phyloP scores from a whole-genome alignment of 2,329 filamentous ascomycete genomes.

The Fusarium sp. region DNA sequence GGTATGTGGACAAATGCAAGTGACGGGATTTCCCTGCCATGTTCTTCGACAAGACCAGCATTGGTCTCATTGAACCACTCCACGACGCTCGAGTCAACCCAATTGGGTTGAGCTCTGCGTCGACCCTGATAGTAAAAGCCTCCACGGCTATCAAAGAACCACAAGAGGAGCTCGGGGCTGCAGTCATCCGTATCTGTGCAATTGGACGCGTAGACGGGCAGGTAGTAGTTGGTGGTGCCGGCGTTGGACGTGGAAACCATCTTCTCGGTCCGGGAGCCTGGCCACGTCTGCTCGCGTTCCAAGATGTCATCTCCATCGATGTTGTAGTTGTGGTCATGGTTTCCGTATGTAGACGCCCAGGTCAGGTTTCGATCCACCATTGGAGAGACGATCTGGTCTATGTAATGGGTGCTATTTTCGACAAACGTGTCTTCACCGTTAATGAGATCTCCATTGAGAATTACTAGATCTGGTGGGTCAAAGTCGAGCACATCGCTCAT shows the following conservation, averaged over 20 bases:
- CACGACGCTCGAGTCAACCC: slow-evolving; percentile 63
- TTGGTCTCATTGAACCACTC: slow-evolving; percentile 61
- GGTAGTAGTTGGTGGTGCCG: slow-evolving; percentile 65
- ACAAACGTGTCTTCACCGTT: slow-evolving; percentile 75
- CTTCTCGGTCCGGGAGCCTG: slow-evolving; percentile 56
- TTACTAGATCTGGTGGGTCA: slow-evolving; percentile 73
- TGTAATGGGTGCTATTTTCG: slow-evolving; percentile 69
- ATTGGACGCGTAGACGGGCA: slow-evolving; percentile 59
- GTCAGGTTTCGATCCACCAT: slow-evolving; percentile 68
- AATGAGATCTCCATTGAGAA: slow-evolving; percentile 81
- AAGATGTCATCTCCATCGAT: slow-evolving; percentile 65
- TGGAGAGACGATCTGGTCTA: slow-evolving; percentile 73
- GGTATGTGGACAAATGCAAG: slow-evolving; percentile 67
- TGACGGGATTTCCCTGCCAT: slow-evolving; percentile 59
- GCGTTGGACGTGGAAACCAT: slow-evolving; percentile 57
- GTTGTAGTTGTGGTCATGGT: slow-evolving; percentile 77
- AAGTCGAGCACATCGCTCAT: slow-evolving; percentile 71
- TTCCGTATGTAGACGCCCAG: slow-evolving; percentile 81
- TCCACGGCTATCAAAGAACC: slow-evolving; percentile 81
- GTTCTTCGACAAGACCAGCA: slow-evolving; percentile 39
- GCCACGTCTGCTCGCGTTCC: slow-evolving; percentile 57
- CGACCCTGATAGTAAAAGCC: slow-evolving; percentile 65
- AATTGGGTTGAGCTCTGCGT: slow-evolving; percentile 52
- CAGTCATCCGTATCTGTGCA: slow-evolving; percentile 53
- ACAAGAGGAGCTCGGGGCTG: slow-evolving; percentile 68